Conservation (phyloP, 148 eudicot species). For the Nepenthes mirabilis region DNA sequence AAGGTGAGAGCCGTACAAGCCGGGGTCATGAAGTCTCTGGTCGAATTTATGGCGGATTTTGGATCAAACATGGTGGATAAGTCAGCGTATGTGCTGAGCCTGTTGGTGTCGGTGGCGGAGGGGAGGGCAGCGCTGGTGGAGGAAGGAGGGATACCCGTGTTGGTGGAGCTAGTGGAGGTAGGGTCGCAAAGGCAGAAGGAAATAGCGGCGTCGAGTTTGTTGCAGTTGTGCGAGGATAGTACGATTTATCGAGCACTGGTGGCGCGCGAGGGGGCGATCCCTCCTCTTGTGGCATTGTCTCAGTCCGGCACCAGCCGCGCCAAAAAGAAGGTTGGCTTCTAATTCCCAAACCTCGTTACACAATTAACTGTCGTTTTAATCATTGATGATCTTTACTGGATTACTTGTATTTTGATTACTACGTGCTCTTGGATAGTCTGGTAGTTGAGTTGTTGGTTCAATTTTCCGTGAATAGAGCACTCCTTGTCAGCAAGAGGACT, state of each 20-base stretch:
- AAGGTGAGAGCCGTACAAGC: constrained; percentile 58
- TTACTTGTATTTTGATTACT: no score
- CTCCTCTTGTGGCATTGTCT: constrained; percentile 76
- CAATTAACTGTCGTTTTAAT: no score
- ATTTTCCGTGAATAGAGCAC: no score
- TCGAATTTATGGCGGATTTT: constrained; percentile 80
- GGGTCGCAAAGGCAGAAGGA: constrained; percentile 80
- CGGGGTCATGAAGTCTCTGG: constrained; percentile 68
- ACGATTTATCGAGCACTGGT: constrained; percentile 59
- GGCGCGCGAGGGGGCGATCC: constrained; percentile 89
- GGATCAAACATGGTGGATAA: constrained; percentile 88
- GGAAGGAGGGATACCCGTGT: constrained; percentile 77
- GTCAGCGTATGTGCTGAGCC: constrained; percentile 58
- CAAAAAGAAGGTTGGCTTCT: constrained; percentile 54
- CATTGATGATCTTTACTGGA: no score
- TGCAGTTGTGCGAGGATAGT: constrained; percentile 64
- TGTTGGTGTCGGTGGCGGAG: constrained; percentile 33
- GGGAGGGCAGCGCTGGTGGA: constrained; percentile 60
- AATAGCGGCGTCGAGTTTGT: constrained; percentile 54
- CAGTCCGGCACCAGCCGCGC: constrained; percentile 79
- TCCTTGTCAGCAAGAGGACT: no score
- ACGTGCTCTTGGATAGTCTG: no score
- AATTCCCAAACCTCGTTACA: not conserved
- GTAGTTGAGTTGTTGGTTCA: no score
- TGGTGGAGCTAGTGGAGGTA: constrained; percentile 74